These are phyloP conservation scores for Cladosporium sp. DNA, from an alignment of 2,329 filamentous ascomycete genomes.

Conservation along the genomic window DNA sequence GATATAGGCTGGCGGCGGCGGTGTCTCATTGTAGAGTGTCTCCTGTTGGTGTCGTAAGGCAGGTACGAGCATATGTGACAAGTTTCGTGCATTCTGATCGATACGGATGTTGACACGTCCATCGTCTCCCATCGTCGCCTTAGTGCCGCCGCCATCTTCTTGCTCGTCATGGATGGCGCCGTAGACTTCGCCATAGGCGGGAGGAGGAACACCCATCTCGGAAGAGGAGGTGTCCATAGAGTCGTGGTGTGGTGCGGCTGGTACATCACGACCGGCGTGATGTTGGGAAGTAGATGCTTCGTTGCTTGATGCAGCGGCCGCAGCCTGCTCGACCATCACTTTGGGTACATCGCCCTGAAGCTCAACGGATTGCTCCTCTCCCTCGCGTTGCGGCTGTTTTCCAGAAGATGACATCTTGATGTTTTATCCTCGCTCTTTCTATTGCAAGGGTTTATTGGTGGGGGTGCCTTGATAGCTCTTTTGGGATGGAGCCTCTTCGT, in stretches of 20 bases:
- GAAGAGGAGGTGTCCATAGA: slow-evolving; percentile 5
- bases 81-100: slow-evolving; percentile 61
- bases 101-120: slow-evolving; percentile 77
- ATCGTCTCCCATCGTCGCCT: slow-evolving; percentile 50
- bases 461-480: too few relatives aligned
- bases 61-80: slow-evolving; percentile 64
- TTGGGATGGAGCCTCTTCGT: too few relatives aligned
- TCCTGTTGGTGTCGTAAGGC: slow-evolving; percentile 55
- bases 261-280: slow-evolving; percentile 14
- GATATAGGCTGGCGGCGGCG: slow-evolving; percentile 62
- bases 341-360: slow-evolving; percentile 16
- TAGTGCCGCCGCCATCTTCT: slow-evolving; percentile 34
- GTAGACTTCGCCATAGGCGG: slow-evolving; percentile 36
- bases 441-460: too few relatives aligned
- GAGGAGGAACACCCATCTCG: slow-evolving; percentile 30
- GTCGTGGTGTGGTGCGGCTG: slow-evolving; percentile 2
- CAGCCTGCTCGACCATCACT: slow-evolving; percentile 27
- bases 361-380: not conserved
- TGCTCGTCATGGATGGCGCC: slow-evolving; percentile 35
- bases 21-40: slow-evolving; percentile 42
- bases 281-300: slow-evolving; percentile 13
- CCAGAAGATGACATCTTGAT: slow-evolving; percentile 1
- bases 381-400: slow-evolving; percentile 6
- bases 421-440: too few relatives aligned
- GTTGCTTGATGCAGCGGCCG: slow-evolving; percentile 22